phyloP scores from a whole-genome alignment of 306 rosid genomes.

The Phaseolus lunatus region DNA sequence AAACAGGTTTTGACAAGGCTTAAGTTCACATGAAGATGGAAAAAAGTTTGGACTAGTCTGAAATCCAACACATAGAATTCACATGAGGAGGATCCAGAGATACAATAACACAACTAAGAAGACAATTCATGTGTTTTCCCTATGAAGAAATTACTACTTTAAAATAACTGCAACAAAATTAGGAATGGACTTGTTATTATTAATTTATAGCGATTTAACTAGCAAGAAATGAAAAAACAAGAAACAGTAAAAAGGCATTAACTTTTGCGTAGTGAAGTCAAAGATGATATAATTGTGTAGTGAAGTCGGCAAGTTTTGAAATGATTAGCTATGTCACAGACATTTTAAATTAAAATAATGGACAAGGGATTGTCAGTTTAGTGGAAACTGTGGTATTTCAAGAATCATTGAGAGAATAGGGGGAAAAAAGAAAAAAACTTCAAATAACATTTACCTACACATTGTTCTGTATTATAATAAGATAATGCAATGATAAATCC shows the following conservation, averaged over 20 bases:
- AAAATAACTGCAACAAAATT: conserved; percentile 11
- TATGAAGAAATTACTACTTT: conserved; percentile 1
- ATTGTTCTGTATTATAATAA: not conserved
- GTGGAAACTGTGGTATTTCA: not conserved
- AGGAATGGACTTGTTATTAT: not conserved
- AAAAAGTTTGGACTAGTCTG: conserved; percentile 1
- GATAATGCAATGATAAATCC: not conserved
- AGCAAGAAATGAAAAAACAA: not conserved
- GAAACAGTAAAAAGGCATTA: not conserved
- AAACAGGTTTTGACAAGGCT: not conserved
- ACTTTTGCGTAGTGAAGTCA: conserved; percentile 10
- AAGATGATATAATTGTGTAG: not conserved
- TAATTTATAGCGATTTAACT: not conserved
- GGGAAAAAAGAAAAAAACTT: not conserved
- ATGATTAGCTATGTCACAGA: not conserved
- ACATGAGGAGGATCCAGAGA: not conserved
- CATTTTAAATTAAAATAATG: not conserved
- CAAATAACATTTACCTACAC: not conserved
- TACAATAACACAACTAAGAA: not conserved
- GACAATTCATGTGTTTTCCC: not conserved
- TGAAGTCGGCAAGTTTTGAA: not conserved
- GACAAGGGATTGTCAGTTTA: not conserved
- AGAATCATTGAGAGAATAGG: not conserved
- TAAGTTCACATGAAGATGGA: conserved; percentile 21
- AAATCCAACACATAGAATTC: not conserved